A percentile compares a stretch with the other conserved stretches of the same genome.
Conservation (phyloP, 805 yeast species). For the Isabelozyma rhagii region DNA sequence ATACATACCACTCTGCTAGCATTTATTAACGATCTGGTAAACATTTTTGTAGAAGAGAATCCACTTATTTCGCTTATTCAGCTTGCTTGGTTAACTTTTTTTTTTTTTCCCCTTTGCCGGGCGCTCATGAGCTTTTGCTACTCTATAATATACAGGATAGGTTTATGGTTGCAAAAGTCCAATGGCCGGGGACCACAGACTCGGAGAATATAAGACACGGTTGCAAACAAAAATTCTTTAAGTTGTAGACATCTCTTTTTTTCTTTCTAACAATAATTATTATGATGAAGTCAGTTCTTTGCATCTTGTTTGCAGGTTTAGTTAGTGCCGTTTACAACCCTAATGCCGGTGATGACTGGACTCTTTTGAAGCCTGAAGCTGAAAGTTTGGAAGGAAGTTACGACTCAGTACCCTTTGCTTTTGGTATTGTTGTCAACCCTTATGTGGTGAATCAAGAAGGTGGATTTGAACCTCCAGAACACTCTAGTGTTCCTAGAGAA, state of each 20-base stretch:
- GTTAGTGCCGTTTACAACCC: conserved; percentile 16
- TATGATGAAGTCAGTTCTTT: neutral
- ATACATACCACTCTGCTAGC: conserved; percentile 9
- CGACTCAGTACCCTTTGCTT: conserved; percentile 27
- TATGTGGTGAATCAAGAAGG: conserved; percentile 16
- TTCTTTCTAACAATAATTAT: neutral
- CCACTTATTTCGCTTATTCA: neutral
- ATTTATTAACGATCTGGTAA: conserved; percentile 8
- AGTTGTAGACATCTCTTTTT: conserved; percentile 2
- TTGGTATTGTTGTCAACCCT: conserved; percentile 34
- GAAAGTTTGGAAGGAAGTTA: conserved; percentile 13
- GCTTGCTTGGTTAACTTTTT: neutral
- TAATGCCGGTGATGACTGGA: conserved; percentile 34
- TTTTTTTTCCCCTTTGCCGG: neutral
- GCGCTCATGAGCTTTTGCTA: neutral
- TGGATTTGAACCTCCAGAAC: conserved; percentile 15
- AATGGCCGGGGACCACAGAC: neutral
- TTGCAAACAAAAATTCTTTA: neutral
- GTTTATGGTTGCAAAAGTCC: neutral
- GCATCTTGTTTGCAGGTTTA: conserved; percentile 1
- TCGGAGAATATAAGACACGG: neutral
- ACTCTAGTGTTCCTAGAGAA: conserved; percentile 7
- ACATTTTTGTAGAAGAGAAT: neutral
- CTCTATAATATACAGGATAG: neutral
- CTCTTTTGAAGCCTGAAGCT: conserved; percentile 22